Percentiles rank a stretch among this genome's conserved stretches.
Evolutionary conservation across 1,284 basidiomycete genomes (phyloP).

Genomic region (Anthracocystis setariae): DNA sequence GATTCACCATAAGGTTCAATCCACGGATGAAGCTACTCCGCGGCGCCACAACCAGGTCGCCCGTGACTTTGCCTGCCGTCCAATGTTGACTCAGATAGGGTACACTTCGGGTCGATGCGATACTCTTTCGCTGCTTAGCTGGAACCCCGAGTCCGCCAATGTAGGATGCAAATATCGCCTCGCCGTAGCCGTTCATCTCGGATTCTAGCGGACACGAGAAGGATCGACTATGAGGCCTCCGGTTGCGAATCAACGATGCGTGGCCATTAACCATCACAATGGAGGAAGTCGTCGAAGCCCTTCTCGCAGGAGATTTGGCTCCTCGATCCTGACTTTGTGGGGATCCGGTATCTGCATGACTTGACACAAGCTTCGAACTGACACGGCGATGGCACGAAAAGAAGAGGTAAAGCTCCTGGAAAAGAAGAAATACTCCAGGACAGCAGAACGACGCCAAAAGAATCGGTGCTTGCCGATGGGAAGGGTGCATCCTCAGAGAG

Average conservation of each 20-base stretch:
- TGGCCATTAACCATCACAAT: conserved; percentile 3
- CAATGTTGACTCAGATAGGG: conserved; percentile 39
- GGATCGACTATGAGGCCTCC: conserved; percentile 21
- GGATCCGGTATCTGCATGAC: background rate
- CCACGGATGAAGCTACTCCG: conserved; percentile 32
- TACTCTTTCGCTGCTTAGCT: conserved; percentile 8
- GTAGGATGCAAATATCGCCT: background rate
- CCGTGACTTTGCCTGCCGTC: conserved; percentile 30
- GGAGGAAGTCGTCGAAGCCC: conserved; percentile 10
- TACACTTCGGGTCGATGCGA: conserved; percentile 22
- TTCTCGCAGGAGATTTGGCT: background rate
- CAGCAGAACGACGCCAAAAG: conserved; percentile 14
- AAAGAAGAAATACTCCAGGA: conserved; percentile 7
- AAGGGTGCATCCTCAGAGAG: conserved; percentile 1
- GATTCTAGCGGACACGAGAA: conserved; percentile 19
- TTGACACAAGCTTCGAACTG: background rate
- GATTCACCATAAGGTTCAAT: conserved; percentile 33
- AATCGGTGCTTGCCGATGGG: background rate
- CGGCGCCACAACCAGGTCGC: conserved; percentile 35
- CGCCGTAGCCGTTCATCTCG: conserved; percentile 24
- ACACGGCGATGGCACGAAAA: too few relatives aligned
- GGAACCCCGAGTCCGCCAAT: background rate
- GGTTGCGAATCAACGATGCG: background rate
- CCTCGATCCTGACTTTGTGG: background rate
- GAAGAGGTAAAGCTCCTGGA: conserved; percentile 7